These are phyloP conservation scores for Amorphotheca resinae DNA, from an alignment of 495 filamentous ascomycete genomes.

Conservation along the genomic window DNA sequence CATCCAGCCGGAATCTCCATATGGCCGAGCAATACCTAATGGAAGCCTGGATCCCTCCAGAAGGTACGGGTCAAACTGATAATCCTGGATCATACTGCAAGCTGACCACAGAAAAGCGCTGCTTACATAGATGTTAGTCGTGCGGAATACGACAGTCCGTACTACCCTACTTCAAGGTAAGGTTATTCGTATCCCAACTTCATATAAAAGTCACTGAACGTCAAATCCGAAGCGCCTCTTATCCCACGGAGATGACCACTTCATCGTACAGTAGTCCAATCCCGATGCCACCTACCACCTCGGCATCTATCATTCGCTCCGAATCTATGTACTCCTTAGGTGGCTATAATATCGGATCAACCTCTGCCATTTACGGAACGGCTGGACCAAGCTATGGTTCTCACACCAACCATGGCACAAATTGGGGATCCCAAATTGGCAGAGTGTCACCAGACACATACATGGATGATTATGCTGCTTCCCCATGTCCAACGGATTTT, in stretches of 20 bases:
- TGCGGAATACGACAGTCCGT: slow-evolving; percentile 13
- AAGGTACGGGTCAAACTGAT: slow-evolving; percentile 14
- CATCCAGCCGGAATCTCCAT: slow-evolving; percentile 19
- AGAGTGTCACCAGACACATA: slow-evolving; percentile 20
- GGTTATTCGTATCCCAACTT: slow-evolving; percentile 6
- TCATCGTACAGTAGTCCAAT: slow-evolving; percentile 16
- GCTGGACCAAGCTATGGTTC: slow-evolving; percentile 15
- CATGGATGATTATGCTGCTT: slow-evolving; percentile 20
- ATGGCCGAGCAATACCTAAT: slow-evolving; percentile 7
- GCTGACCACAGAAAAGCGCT: slow-evolving; percentile 14
- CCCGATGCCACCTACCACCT: slow-evolving; percentile 2
- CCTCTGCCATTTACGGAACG: slow-evolving; percentile 17
- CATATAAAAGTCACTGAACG: slow-evolving; percentile 15
- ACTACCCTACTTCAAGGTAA: slow-evolving; percentile 20
- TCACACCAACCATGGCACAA: slow-evolving; percentile 10
- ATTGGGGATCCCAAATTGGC: slow-evolving; percentile 16
- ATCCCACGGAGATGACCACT: slow-evolving; percentile 9
- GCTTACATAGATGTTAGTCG: slow-evolving; percentile 11
- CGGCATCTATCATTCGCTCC: slow-evolving; percentile 9
- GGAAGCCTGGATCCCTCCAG: slow-evolving; percentile 12
- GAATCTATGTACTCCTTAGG: slow-evolving; percentile 13
- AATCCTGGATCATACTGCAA: neutral
- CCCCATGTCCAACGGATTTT: slow-evolving; percentile 19
- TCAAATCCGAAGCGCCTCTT: slow-evolving; percentile 12
- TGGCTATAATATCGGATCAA: slow-evolving; percentile 17